These are phyloP conservation scores for Microcos paniculata DNA, from an alignment of 345 rosid species.

Conservation along the genomic window DNA sequence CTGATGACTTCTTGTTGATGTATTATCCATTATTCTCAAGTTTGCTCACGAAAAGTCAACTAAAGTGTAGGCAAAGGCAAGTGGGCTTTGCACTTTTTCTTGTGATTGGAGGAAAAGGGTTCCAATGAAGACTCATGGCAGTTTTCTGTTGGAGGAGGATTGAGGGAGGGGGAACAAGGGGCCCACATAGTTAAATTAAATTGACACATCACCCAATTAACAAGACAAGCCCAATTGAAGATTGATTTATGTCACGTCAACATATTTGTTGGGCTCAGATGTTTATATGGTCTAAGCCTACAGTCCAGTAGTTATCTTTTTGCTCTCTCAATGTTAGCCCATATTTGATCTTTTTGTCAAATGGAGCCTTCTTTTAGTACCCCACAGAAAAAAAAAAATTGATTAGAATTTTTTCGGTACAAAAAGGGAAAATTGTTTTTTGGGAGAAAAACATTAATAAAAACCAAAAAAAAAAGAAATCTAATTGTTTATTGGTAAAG, in stretches of 20 bases:
- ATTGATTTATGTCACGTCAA: background rate
- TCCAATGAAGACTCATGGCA: background rate
- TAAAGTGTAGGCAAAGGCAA: background rate
- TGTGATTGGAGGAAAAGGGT: background rate
- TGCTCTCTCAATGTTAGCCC: background rate
- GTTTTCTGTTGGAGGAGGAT: background rate
- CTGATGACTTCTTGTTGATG: background rate
- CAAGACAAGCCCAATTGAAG: background rate
- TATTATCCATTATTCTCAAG: background rate
- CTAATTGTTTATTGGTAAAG: too few relatives aligned
- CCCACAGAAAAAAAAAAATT: too few relatives aligned
- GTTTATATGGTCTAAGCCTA: too few relatives aligned
- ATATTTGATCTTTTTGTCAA: too few relatives aligned
- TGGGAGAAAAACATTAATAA: too few relatives aligned
- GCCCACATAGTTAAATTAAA: background rate
- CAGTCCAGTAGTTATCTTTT: too few relatives aligned
- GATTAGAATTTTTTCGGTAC: too few relatives aligned
- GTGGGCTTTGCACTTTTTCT: background rate
- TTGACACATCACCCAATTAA: background rate
- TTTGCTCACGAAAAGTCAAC: background rate
- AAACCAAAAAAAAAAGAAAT: too few relatives aligned
- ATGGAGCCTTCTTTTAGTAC: too few relatives aligned
- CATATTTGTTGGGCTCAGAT: background rate
- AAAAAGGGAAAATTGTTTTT: too few relatives aligned
- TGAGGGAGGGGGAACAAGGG: background rate